phyloP scores from a whole-genome alignment of 2,329 filamentous ascomycete species.

The Amphichorda felina region DNA sequence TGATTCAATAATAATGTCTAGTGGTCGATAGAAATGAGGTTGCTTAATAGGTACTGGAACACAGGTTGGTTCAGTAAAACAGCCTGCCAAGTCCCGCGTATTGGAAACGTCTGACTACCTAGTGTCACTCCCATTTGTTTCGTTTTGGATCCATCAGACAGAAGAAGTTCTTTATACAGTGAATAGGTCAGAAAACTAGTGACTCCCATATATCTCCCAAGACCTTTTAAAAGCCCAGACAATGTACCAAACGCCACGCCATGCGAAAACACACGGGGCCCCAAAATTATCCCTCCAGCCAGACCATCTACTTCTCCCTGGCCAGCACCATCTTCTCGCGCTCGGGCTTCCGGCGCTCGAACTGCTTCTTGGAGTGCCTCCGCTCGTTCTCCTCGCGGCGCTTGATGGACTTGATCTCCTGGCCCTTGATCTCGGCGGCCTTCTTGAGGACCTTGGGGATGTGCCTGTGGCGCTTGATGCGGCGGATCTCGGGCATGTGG shows the following conservation, averaged over 20 bases:
- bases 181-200: too few relatives aligned
- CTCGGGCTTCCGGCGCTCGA: slow-evolving; percentile 61
- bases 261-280: slow-evolving; percentile 13
- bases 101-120: too few relatives aligned
- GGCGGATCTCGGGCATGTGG: slow-evolving; percentile 91
- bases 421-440: slow-evolving; percentile 84
- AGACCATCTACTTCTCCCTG: slow-evolving; percentile 33
- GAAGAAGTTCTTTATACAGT: too few relatives aligned
- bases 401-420: slow-evolving; percentile 82
- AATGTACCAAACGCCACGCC: slow-evolving; percentile 16
- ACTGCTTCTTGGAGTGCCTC: slow-evolving; percentile 78
- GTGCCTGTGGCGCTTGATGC: slow-evolving; percentile 86
- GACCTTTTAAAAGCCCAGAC: too few relatives aligned
- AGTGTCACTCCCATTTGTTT: too few relatives aligned
- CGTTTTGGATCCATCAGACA: too few relatives aligned
- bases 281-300: slow-evolving; percentile 5
- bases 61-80: too few relatives aligned
- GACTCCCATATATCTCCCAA: too few relatives aligned
- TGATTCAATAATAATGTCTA: too few relatives aligned
- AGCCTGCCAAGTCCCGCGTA: too few relatives aligned
- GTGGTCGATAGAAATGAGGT: too few relatives aligned
- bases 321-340: slow-evolving; percentile 88
- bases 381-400: slow-evolving; percentile 87
- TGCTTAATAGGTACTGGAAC: too few relatives aligned
- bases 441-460: slow-evolving; percentile 91